Percentiles rank a stretch among this genome's conserved stretches.
Conservation (phyloP, 805 yeast species). For the Zygotorulaspora chibaensis region DNA sequence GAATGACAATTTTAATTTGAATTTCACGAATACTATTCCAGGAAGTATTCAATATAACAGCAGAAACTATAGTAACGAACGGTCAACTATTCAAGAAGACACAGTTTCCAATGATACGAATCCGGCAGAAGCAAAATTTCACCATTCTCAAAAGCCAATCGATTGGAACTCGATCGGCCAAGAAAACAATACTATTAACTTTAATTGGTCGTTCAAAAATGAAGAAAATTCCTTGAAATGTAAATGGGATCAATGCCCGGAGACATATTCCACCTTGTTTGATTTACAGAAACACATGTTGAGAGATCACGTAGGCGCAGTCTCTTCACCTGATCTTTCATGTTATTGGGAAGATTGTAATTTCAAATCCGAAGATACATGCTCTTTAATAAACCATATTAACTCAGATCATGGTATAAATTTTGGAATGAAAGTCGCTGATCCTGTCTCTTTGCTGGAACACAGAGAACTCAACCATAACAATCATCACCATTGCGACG, state of each 20-base stretch:
- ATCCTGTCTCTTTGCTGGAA: conserved; percentile 16
- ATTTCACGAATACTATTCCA: not conserved
- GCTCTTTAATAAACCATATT: conserved; percentile 56
- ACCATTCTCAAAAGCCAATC: conserved; percentile 4
- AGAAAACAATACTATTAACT: conserved; percentile 32
- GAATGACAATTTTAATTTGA: not conserved
- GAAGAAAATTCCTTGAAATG: conserved; percentile 40
- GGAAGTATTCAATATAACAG: not conserved
- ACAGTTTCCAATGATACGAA: conserved; percentile 5
- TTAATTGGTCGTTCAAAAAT: conserved; percentile 41
- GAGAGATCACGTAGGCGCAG: conserved; percentile 42
- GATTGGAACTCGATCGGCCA: not conserved
- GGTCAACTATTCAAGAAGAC: conserved; percentile 6
- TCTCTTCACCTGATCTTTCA: conserved; percentile 10
- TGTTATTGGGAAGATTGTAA: conserved; percentile 81
- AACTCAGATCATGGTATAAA: conserved; percentile 43
- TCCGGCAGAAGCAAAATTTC: conserved; percentile 4
- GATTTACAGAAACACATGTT: conserved; percentile 50
- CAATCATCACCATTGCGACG: conserved; percentile 11
- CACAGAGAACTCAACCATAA: conserved; percentile 16
- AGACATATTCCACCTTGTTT: conserved; percentile 37
- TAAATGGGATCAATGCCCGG: conserved; percentile 65
- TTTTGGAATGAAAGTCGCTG: conserved; percentile 28
- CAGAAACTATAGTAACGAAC: conserved; percentile 5
- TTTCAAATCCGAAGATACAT: conserved; percentile 49